A percentile compares a stretch with the other conserved stretches of the same genome.
Evolutionary conservation across 2,329 filamentous ascomycete species (phyloP).

Genomic region (Whalleya microplaca): DNA sequence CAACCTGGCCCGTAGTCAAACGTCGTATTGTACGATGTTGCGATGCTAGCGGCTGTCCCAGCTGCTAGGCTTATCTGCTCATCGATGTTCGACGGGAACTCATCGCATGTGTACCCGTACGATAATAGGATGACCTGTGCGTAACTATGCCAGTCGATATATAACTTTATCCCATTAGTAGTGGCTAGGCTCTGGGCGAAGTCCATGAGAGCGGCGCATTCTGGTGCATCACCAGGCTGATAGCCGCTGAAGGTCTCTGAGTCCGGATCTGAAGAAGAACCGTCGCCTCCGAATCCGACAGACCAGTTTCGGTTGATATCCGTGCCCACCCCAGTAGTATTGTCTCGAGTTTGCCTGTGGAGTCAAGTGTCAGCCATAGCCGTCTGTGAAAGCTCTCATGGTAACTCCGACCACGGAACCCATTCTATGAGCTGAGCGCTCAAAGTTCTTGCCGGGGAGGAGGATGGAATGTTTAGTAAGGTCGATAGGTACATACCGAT

Average conservation of each 20-base stretch:
- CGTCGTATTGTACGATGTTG: slow-evolving; percentile 35
- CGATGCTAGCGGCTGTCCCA: slow-evolving; percentile 35
- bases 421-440: no score
- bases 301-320: slow-evolving; percentile 60
- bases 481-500: slow-evolving; percentile 41
- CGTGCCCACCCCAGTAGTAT: slow-evolving; percentile 49
- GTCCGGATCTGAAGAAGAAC: slow-evolving; percentile 51
- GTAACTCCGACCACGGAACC: no score
- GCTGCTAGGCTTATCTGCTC: slow-evolving; percentile 48
- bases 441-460: no score
- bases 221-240: slow-evolving; percentile 47
- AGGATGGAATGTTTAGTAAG: no score
- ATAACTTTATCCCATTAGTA: slow-evolving; percentile 53
- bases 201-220: slow-evolving; percentile 51
- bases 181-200: slow-evolving; percentile 48
- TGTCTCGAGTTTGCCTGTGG: slow-evolving; percentile 37
- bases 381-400: no score
- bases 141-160: slow-evolving; percentile 65
- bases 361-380: not conserved
- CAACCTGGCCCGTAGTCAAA: slow-evolving; percentile 33
- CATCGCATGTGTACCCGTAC: slow-evolving; percentile 59
- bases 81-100: slow-evolving; percentile 45
- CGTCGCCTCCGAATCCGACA: slow-evolving; percentile 48
- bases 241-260: slow-evolving; percentile 48
- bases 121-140: slow-evolving; percentile 57